Evolutionary conservation across 768 basidiomycete genomes (phyloP).

Genomic region (Lepiota venenata): DNA sequence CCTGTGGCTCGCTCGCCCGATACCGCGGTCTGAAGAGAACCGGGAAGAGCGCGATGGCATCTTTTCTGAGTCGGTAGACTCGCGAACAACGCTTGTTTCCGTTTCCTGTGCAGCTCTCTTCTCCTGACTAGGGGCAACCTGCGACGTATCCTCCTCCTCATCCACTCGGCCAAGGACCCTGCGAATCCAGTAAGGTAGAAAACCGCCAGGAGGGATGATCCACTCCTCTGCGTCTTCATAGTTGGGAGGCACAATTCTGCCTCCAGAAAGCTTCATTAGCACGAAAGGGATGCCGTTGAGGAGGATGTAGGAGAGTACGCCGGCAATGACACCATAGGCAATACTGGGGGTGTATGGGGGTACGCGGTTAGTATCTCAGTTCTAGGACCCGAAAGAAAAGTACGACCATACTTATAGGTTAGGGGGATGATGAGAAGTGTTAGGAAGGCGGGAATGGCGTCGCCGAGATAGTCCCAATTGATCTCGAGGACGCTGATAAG

Average conservation of each 20-base stretch:
- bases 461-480: slow-evolving; percentile 88
- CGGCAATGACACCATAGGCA: slow-evolving; percentile 86
- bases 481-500: slow-evolving; percentile 64
- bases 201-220: slow-evolving; percentile 67
- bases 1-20: too few relatives aligned
- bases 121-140: not conserved
- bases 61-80: too few relatives aligned
- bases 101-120: not conserved
- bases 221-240: slow-evolving; percentile 65
- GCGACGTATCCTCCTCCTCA: not conserved
- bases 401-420: slow-evolving; percentile 61
- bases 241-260: slow-evolving; percentile 60
- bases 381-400: not conserved
- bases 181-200: slow-evolving; percentile 68
- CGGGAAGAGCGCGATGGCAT: too few relatives aligned
- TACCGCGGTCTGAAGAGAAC: too few relatives aligned
- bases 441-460: slow-evolving; percentile 84
- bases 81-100: too few relatives aligned
- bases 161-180: slow-evolving; percentile 22
- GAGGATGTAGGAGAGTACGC: slow-evolving; percentile 64
- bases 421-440: slow-evolving; percentile 78
- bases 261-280: slow-evolving; percentile 51
- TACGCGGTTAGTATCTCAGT: not conserved
- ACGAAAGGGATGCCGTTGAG: slow-evolving; percentile 68
- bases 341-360: slow-evolving; percentile 44